phyloP scores from a whole-genome alignment of 257 asterid species.

The Nicotiana knightiana region DNA sequence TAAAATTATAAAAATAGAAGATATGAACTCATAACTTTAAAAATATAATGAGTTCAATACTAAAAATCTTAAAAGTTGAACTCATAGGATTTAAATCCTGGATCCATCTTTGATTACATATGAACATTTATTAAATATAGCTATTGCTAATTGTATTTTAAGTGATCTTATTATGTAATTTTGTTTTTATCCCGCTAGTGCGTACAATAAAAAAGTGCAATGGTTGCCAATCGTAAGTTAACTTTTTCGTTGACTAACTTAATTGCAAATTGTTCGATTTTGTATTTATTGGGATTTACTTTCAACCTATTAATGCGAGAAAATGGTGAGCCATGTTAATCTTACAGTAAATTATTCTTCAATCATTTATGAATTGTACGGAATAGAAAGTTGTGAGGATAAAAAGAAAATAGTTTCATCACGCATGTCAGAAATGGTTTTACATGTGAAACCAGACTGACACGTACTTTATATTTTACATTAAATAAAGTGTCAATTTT shows the following conservation, averaged over 20 bases:
- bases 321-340: neutral
- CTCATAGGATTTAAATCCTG: too few relatives aligned
- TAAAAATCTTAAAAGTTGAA: too few relatives aligned
- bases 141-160: too few relatives aligned
- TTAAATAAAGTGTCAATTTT: neutral
- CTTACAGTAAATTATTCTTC: neutral
- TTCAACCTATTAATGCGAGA: neutral
- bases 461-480: neutral
- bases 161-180: neutral
- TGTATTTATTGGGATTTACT: neutral
- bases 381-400: neutral
- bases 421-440: neutral
- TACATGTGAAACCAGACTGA: neutral
- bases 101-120: too few relatives aligned
- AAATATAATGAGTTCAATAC: too few relatives aligned
- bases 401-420: neutral
- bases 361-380: conserved; percentile 4
- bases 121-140: too few relatives aligned
- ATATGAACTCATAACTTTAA: too few relatives aligned
- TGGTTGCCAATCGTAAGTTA: neutral
- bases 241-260: neutral
- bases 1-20: too few relatives aligned
- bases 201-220: too few relatives aligned
- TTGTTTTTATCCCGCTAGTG: neutral
- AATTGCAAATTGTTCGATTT: neutral